These are phyloP conservation scores for Penicillium bialowiezense DNA, from an alignment of 495 filamentous ascomycete genomes.

Conservation along the genomic window DNA sequence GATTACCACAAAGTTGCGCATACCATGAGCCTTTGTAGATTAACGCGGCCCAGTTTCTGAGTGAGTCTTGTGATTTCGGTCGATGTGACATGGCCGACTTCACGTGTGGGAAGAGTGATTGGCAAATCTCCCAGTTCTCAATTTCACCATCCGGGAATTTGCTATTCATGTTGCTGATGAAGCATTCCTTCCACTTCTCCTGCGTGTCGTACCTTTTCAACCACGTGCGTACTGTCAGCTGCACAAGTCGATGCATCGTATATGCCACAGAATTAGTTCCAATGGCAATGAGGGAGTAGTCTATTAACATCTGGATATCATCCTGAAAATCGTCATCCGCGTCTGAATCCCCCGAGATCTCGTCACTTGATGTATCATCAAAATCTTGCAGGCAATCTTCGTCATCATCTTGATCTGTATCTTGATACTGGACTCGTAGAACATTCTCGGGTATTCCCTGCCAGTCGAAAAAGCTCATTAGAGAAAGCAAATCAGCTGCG, in stretches of 20 bases:
- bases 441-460: constrained; percentile 12
- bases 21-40: constrained; percentile 3
- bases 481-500: constrained; percentile 3
- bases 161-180: neutral
- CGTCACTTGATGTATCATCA: neutral
- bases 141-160: constrained; percentile 1
- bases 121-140: constrained; percentile 5
- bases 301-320: neutral
- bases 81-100: constrained; percentile 2
- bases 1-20: neutral
- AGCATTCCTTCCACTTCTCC: constrained; percentile 22
- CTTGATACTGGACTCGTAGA: neutral
- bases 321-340: constrained; percentile 1
- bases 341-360: no score
- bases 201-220: constrained; percentile 21
- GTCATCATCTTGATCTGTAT: no score
- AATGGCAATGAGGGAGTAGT: constrained; percentile 10
- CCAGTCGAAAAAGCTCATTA: constrained; percentile 26
- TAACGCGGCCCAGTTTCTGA: neutral
- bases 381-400: no score
- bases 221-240: neutral
- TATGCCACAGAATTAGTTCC: neutral
- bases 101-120: constrained; percentile 7
- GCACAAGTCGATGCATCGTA: constrained; percentile 14
- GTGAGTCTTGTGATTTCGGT: neutral